Evolutionary conservation across 306 rosid genomes (phyloP).

Genomic region (Myrica gale): DNA sequence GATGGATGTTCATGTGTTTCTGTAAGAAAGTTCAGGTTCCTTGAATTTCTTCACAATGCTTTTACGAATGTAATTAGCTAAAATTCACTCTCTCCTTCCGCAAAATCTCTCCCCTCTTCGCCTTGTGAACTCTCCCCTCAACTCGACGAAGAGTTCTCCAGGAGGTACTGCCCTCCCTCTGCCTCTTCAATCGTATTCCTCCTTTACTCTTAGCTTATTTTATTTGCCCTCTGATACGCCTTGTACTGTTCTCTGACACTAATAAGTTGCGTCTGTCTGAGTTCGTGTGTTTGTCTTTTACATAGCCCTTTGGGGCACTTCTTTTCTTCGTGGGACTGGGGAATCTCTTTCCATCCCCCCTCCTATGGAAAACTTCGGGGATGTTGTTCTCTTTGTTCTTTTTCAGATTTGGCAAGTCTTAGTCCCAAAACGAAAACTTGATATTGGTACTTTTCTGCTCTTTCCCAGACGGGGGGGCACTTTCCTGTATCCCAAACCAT

Average conservation of each 20-base stretch:
- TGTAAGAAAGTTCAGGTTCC: not conserved
- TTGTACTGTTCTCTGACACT: no score
- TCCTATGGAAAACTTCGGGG: not conserved
- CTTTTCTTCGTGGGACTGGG: not conserved
- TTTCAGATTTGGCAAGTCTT: not conserved
- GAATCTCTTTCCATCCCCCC: conserved; percentile 11
- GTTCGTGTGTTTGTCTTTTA: not conserved
- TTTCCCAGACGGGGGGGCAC: not conserved
- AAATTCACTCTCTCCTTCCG: not conserved
- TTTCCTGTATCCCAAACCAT: not conserved
- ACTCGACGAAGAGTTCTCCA: no score
- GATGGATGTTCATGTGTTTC: not conserved
- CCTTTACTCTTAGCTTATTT: no score
- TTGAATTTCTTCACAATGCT: not conserved
- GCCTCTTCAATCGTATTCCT: no score
- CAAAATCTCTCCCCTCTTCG: no score
- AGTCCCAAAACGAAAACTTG: not conserved
- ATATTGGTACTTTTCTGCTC: not conserved
- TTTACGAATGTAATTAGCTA: not conserved
- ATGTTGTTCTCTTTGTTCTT: not conserved
- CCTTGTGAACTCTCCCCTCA: no score
- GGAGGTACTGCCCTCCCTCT: no score
- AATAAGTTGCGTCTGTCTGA: not conserved
- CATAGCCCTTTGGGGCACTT: not conserved
- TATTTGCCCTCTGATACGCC: no score